Base-by-base conservation (phyloP, 768 basidiomycete genomes). In the Mycena latifolia region DNA sequence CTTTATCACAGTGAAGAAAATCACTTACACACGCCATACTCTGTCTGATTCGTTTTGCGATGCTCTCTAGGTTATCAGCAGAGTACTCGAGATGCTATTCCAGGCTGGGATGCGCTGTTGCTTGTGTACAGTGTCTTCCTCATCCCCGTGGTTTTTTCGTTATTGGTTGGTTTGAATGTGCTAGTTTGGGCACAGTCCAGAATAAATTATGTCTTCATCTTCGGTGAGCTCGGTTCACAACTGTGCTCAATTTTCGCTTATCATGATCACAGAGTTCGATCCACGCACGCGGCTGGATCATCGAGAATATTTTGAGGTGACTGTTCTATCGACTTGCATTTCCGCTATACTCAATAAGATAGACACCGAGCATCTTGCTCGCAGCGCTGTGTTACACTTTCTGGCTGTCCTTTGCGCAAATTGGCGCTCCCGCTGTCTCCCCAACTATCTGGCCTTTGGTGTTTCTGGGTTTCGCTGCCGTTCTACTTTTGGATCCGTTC, bases 151-250 rank as follows among this genome's bases (percentile, higher is more conserved):
- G 66, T 97, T 3, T 92, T 98, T 72, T 82, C 88, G 2, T 65
- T 94, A 33, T 79, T 98, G 1, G 86, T 99, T 58, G 92, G 94
- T 27, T 62, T 92, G n/a, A 98, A 99, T 74, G 69, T 99, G 6
- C 70, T 90, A 24, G 91, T 90, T 0, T 99, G 93, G 92, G 82
- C 87, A 0, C 77, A 79, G 6, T 81, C 89, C 7, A 84, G 92
- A 50, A 95, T 99, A 71, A 99, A 98, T 74, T 97, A 96, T 72
- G 86, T 90, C n/a, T 97, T 98, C 76, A 93, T 96, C 37, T 93
- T 96, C 72, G 92, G 92, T 92, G 63, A 41, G 85, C 71, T 70
- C 39, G 20, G 24, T 46, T 69, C 63, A 50, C 27, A 31, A 20
- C 11, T 55, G n/a, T 24, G 24, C 27, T 37, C 25, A 20, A 3